Percentiles rank a stretch among this genome's conserved stretches.
Evolutionary conservation across 495 filamentous ascomycete genomes (phyloP).

Genomic region (Podospora didyma): DNA sequence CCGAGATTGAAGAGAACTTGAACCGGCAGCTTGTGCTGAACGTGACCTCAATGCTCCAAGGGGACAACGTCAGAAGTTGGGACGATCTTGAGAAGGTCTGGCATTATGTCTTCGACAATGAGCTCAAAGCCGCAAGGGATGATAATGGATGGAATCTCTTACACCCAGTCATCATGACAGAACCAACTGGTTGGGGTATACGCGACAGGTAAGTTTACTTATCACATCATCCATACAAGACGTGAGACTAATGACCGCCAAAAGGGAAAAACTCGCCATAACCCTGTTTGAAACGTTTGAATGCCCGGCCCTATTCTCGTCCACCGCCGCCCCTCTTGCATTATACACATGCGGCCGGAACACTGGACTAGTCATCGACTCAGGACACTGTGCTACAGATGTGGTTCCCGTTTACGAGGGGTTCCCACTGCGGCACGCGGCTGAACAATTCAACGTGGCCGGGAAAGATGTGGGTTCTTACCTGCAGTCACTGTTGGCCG

Average conservation of each 20-base stretch:
- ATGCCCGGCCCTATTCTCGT: not conserved
- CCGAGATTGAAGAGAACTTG: not conserved
- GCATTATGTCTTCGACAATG: not conserved
- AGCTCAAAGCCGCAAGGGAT: not conserved
- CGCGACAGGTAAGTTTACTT: not conserved
- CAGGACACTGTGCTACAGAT: not conserved
- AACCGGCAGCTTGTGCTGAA: not conserved
- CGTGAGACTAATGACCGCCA: not conserved
- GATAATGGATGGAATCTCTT: too few relatives aligned
- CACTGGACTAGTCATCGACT: not conserved
- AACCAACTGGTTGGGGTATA: not conserved
- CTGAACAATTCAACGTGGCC: not conserved
- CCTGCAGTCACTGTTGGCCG: not conserved
- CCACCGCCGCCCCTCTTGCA: not conserved
- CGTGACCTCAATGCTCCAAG: not conserved
- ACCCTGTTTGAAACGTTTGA: not conserved
- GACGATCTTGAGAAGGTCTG: not conserved
- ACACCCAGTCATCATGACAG: not conserved
- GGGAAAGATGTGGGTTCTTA: not conserved
- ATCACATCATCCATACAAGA: not conserved
- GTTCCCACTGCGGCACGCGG: not conserved
- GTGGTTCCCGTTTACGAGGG: conserved; percentile 1
- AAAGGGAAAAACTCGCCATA: not conserved
- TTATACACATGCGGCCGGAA: not conserved
- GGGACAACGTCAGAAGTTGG: not conserved